Base-by-base conservation (phyloP, 768 basidiomycete species). In the Macrolepiota fuliginosa region DNA sequence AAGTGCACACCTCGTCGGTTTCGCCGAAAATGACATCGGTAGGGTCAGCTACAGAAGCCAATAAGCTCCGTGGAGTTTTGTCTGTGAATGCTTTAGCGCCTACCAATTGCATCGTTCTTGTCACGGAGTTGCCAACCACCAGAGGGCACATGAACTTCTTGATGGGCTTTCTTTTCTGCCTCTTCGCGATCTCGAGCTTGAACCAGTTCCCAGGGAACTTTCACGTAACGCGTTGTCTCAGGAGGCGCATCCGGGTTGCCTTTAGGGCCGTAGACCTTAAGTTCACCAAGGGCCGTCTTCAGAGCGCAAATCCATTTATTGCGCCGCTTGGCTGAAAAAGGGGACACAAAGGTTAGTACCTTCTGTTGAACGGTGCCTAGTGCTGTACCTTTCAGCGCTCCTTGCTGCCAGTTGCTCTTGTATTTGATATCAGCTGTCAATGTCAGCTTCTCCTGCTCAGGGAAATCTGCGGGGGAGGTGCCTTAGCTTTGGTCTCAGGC, bases 231-330 rank as follows among this genome's bases (percentile, higher is more conserved):
- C 7, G 77, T 73, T 13, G 88, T 83, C 2, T 74, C 76, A 37
- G 88, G 74, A n/a, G 81, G 73, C 24, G 80, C 76, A 64, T 78
- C 71, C 1, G 89, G 88, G 70, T 88, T 70, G 24, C 89, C 85
- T 35, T 65, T 71, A 9, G 88, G 86, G 4, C 89, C 89, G 66
- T 79, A 93, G 62, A 97, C 88, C 64, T 85, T 79, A 54, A 87
- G 73, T 62, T 92, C 89, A 27, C 80, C 83, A 62, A 92, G 76
- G 52, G 84, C 81, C 49, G 81, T 70, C 74, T 95, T 96, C 58
- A 97, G 79, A 15, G 90, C 89, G 72, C 92, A 95, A 46, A 95
- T 83, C 93, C 93, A 96, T 74, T 93, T 96, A 78, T 95, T 95
- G 37, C 92, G 83, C 58, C 93, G 83, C 73, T 88, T 87, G 1